Percentiles rank a stretch among this genome's conserved stretches.
Conservation (phyloP, 352 stramenopile species). For the Pythium myriotylum region DNA sequence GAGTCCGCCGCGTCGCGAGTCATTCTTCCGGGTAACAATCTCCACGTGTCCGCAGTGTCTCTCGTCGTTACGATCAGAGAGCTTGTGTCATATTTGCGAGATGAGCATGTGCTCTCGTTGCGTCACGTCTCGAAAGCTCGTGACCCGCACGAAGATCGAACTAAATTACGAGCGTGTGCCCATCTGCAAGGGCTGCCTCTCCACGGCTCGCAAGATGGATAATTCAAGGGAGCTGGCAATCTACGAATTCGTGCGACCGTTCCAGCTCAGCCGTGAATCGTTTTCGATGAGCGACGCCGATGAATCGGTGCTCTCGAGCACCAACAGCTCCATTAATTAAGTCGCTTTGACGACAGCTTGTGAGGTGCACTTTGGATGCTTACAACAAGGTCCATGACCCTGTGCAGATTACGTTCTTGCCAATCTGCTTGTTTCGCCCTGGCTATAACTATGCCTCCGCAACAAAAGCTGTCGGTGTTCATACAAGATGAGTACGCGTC, state of each 20-base stretch:
- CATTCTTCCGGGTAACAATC: not conserved
- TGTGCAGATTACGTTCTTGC: too few species aligned
- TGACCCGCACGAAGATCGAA: not conserved
- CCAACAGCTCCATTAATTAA: too few species aligned
- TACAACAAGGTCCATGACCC: too few species aligned
- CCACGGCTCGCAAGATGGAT: not conserved
- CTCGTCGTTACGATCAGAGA: not conserved
- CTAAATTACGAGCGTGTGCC: not conserved
- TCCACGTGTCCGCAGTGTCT: constrained; percentile 1
- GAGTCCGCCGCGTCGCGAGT: not conserved
- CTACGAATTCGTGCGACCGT: not conserved
- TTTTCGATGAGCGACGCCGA: not conserved
- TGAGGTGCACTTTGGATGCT: too few species aligned
- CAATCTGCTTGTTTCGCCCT: too few species aligned
- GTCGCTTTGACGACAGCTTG: too few species aligned
- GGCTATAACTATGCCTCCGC: too few species aligned
- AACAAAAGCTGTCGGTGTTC: too few species aligned
- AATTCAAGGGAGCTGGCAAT: not conserved
- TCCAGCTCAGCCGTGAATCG: not conserved
- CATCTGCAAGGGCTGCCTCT: constrained; percentile 19
- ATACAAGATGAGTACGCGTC: too few species aligned
- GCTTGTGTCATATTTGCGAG: constrained; percentile 9
- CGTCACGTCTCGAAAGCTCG: constrained; percentile 6
- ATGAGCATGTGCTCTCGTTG: constrained; percentile 6
- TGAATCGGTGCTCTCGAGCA: not conserved